Conservation (phyloP, 1,284 basidiomycete species). For the Inonotus hispidus region DNA sequence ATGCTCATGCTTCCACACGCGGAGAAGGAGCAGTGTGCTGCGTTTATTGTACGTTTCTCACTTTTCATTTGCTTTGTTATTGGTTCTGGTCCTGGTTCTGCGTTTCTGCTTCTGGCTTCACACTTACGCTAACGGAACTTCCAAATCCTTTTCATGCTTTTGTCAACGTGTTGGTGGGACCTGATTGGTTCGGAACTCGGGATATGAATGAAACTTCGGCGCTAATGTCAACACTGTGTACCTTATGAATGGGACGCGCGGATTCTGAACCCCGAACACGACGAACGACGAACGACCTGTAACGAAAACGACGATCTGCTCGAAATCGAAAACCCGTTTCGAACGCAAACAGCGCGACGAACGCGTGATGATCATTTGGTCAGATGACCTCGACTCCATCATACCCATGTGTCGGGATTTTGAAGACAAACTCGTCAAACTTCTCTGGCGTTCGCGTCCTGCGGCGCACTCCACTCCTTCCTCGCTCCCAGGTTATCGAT, state of each 20-base stretch:
- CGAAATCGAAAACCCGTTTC: background rate
- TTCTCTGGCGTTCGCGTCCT: slow-evolving; percentile 56
- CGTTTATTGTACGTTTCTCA: slow-evolving; percentile 58
- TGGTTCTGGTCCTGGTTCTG: slow-evolving; percentile 19
- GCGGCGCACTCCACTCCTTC: slow-evolving; percentile 19
- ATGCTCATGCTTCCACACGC: slow-evolving; percentile 68
- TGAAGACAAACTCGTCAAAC: slow-evolving; percentile 74
- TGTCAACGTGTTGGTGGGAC: background rate
- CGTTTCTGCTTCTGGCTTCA: background rate
- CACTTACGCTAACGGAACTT: background rate
- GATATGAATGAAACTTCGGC: background rate
- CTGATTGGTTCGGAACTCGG: background rate
- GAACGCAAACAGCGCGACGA: slow-evolving; percentile 56
- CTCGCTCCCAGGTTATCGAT: background rate
- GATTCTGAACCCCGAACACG: background rate
- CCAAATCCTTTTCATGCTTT: background rate
- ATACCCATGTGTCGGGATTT: slow-evolving; percentile 68
- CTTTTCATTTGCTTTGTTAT: no score
- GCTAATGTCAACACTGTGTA: background rate
- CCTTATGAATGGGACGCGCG: background rate
- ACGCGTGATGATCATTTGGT: slow-evolving; percentile 73
- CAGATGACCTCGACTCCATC: slow-evolving; percentile 66
- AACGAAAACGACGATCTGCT: no score
- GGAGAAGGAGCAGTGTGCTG: slow-evolving; percentile 80
- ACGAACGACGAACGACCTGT: background rate